Percentiles rank a stretch among this genome's conserved stretches.
phyloP scores from a whole-genome alignment of 331 rosid genomes.

The Telfairia occidentalis region DNA sequence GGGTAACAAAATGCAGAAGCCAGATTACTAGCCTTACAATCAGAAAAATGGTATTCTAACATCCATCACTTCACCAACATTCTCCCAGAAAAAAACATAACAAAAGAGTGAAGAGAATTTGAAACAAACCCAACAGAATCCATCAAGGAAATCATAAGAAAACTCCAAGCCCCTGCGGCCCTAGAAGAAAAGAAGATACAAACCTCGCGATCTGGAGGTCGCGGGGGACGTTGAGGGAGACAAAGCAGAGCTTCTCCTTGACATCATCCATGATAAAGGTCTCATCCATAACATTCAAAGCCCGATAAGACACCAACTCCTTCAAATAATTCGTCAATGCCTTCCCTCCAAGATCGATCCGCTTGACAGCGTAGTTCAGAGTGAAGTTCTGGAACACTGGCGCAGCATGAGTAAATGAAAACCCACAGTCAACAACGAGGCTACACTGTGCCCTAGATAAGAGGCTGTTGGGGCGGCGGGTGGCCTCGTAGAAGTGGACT shows the following conservation, averaged over 20 bases:
- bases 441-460: conserved; percentile 70
- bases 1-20: not conserved
- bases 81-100: not conserved
- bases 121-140: not conserved
- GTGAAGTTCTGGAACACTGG: conserved; percentile 88
- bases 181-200: not conserved
- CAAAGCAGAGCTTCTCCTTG: conserved; percentile 87
- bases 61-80: not conserved
- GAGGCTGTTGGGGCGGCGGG: conserved; percentile 43
- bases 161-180: not conserved
- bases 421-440: conserved; percentile 80
- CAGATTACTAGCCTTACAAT: not conserved
- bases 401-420: conserved; percentile 79
- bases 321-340: conserved; percentile 81
- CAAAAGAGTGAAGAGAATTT: not conserved
- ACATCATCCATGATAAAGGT: conserved; percentile 76
- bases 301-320: conserved; percentile 73
- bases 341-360: conserved; percentile 86
- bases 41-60: not conserved
- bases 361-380: conserved; percentile 54
- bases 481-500: conserved; percentile 76
- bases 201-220: conserved; percentile 43
- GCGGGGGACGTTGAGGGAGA: conserved; percentile 42
- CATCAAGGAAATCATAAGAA: not conserved
- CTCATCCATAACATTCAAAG: conserved; percentile 86